These are phyloP conservation scores for Aspergillus carbonarius DNA, from an alignment of 2,329 filamentous ascomycete species.

Conservation along the genomic window DNA sequence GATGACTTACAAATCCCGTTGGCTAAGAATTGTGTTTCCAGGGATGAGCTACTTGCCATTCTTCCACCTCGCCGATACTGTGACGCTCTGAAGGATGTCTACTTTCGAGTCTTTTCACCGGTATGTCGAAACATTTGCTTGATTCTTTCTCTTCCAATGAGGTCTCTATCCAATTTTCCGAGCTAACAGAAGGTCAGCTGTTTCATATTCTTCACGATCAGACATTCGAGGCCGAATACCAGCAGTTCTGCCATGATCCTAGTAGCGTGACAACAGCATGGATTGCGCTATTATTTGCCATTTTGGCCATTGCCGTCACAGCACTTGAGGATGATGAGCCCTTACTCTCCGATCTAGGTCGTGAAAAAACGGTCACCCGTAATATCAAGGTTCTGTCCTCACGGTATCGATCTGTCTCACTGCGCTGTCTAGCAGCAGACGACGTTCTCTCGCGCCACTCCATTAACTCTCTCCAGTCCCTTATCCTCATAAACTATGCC, in stretches of 20 bases:
- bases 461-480: constrained; percentile 40
- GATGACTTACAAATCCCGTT: constrained; percentile 37
- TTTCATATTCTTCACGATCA: constrained; percentile 45
- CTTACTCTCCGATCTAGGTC: constrained; percentile 37
- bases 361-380: constrained; percentile 36
- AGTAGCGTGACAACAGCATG: constrained; percentile 37
- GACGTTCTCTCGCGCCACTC: constrained; percentile 40
- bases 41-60: constrained; percentile 31
- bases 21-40: constrained; percentile 25
- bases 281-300: constrained; percentile 41
- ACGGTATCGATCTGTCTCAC: constrained; percentile 38
- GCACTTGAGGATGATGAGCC: constrained; percentile 38
- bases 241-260: constrained; percentile 37
- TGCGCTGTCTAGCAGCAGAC: constrained; percentile 42
- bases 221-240: constrained; percentile 42
- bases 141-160: background rate
- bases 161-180: background rate
- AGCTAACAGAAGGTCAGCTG: constrained; percentile 22
- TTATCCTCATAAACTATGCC: constrained; percentile 43
- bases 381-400: constrained; percentile 39
- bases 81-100: constrained; percentile 37
- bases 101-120: constrained; percentile 41
- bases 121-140: constrained; percentile 24
- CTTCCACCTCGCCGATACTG: constrained; percentile 39
- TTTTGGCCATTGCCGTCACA: constrained; percentile 40